These are phyloP conservation scores for Melanogaster broomeanus DNA, from an alignment of 768 basidiomycete genomes.

Conservation along the genomic window DNA sequence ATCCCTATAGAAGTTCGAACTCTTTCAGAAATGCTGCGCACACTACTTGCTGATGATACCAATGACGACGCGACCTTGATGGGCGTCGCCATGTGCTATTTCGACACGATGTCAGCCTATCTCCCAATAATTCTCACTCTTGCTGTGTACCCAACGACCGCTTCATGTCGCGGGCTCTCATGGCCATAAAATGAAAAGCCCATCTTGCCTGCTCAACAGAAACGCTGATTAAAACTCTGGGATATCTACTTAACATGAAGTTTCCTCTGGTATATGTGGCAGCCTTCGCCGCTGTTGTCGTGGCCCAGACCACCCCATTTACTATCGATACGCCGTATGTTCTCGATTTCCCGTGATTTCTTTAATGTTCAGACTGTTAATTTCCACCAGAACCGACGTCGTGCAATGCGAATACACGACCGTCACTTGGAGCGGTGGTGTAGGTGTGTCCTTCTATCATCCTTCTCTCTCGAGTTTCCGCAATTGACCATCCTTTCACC, in stretches of 20 bases:
- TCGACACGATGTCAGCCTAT: too few relatives aligned
- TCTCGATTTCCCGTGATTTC: too few relatives aligned
- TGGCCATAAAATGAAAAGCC: neutral
- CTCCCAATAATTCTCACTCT: too few relatives aligned
- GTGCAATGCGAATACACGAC: conserved; percentile 55
- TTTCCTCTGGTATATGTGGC: conserved; percentile 35
- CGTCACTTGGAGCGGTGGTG: conserved; percentile 53
- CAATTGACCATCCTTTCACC: conserved; percentile 2
- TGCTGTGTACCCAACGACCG: neutral
- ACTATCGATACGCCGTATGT: conserved; percentile 67
- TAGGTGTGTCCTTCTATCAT: conserved; percentile 34
- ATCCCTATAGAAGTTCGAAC: too few relatives aligned
- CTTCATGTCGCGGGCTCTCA: neutral
- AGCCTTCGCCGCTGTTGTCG: conserved; percentile 39
- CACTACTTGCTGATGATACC: conserved; percentile 4
- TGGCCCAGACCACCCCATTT: conserved; percentile 40
- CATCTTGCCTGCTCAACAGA: neutral
- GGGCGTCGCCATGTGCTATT: too few relatives aligned
- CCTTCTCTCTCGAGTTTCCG: conserved; percentile 1
- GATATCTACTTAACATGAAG: neutral
- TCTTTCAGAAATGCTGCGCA: too few relatives aligned
- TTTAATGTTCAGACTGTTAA: neutral
- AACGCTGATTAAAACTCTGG: neutral
- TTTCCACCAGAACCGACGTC: conserved; percentile 37
- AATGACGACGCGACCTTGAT: neutral